These are phyloP conservation scores for Brassica incana DNA, from an alignment of 345 rosid species.

Conservation along the genomic window DNA sequence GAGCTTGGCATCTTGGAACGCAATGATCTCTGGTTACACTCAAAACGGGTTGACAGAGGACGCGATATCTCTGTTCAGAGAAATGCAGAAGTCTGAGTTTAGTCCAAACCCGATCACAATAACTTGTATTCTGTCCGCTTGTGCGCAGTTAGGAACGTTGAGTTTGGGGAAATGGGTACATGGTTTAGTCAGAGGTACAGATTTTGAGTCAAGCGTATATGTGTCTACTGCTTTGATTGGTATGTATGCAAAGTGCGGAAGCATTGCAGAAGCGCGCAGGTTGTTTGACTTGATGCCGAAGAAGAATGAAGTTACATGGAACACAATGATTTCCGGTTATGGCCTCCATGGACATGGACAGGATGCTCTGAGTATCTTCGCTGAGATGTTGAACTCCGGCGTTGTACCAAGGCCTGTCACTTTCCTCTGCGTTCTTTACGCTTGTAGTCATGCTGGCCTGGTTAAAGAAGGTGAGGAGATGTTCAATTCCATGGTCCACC, in stretches of 20 bases:
- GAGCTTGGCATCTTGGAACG: constrained; percentile 78
- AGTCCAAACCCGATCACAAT: constrained; percentile 66
- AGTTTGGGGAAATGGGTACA: constrained; percentile 79
- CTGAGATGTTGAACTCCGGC: constrained; percentile 54
- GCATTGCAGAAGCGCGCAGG: constrained; percentile 58
- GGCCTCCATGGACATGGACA: constrained; percentile 82
- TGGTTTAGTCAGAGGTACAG: constrained; percentile 48
- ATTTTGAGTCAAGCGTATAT: constrained; percentile 56
- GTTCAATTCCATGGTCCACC: constrained; percentile 62
- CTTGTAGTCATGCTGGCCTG: constrained; percentile 85
- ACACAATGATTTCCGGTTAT: constrained; percentile 75
- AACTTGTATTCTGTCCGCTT: constrained; percentile 73
- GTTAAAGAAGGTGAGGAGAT: constrained; percentile 66
- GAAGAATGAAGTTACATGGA: constrained; percentile 85
- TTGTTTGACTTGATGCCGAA: constrained; percentile 56
- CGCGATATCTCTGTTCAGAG: constrained; percentile 64
- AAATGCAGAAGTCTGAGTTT: constrained; percentile 55
- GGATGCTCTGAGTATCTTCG: constrained; percentile 60
- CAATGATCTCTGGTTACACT: constrained; percentile 80
- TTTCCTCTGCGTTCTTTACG: constrained; percentile 68
- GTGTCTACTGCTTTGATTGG: constrained; percentile 76
- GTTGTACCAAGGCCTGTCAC: constrained; percentile 60
- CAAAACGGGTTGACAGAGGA: constrained; percentile 72
- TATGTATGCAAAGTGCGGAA: constrained; percentile 86
- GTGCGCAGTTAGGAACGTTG: constrained; percentile 72